Conservation (phyloP, 192 early-diverging fungal species). For the Gaertneriomyces semiglobifer region DNA sequence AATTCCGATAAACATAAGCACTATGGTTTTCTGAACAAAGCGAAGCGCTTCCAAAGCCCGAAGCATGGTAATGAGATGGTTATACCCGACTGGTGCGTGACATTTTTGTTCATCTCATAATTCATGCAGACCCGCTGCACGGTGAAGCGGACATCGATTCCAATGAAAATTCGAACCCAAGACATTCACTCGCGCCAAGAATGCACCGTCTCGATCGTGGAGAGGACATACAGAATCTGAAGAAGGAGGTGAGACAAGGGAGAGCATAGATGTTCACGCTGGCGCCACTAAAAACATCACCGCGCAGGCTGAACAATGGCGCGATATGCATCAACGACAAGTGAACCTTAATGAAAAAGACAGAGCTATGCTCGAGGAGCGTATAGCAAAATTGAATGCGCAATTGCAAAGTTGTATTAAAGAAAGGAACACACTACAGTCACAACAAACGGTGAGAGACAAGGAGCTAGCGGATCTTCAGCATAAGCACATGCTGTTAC, state of each 20-base stretch:
- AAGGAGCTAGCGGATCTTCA: constrained; percentile 22
- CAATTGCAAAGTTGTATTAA: constrained; percentile 13
- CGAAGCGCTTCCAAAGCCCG: constrained; percentile 15
- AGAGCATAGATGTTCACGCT: background rate
- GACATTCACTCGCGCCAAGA: no score
- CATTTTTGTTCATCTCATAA: background rate
- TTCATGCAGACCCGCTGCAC: constrained; percentile 1
- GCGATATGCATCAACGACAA: constrained; percentile 19
- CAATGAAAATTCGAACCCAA: background rate
- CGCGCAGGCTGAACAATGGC: constrained; percentile 17
- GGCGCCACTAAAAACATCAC: background rate
- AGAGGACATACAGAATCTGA: constrained; percentile 24
- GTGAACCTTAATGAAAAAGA: constrained; percentile 22
- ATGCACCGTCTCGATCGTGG: background rate
- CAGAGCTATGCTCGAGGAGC: constrained; percentile 8
- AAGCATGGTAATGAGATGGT: constrained; percentile 4
- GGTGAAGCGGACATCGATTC: background rate
- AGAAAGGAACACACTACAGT: constrained; percentile 30
- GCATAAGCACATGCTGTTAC: background rate
- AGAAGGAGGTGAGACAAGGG: constrained; percentile 22
- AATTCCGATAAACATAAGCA: constrained; percentile 29
- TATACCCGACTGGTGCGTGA: background rate
- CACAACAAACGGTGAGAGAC: constrained; percentile 16
- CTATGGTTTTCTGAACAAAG: constrained; percentile 35
- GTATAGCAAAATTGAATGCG: constrained; percentile 1